Base-by-base conservation (phyloP, 306 rosid genomes). In the Gynostemma pentaphyllum region DNA sequence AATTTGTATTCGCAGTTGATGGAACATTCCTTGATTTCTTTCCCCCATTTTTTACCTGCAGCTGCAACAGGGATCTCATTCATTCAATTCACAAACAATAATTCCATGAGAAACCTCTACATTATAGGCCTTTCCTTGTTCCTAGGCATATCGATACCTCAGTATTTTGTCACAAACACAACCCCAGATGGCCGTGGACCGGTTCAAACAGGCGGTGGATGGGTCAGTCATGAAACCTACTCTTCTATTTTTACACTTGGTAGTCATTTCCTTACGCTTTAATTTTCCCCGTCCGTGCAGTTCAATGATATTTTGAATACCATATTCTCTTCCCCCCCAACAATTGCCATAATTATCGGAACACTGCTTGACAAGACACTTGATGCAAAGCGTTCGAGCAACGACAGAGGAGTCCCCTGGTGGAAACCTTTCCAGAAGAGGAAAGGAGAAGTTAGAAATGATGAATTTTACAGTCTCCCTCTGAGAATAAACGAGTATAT, bases 51-150 rank as follows among this genome's bases (percentile, higher is more conserved):
- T 56, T 30, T 42, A 53, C 59, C 65, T 63, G 72, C 87, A 94
- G 99, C 97, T 76, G 89, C 95, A 59, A 64, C 74, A 70, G 99
- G 99, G 67, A 84, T 92, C 77, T 77, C 96, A 32, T 84, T 86
- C 63, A 50, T 73, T 0, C 85, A 83, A 71, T 83, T 80, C 59
- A 64, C 79, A 15, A 92, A 92, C 74, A 76, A 4, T 61, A 92
- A 92, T 74, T 84, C 88, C 60, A 79, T 94, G 78, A 84, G 99
- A 77, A 94, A 94, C 67, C 73, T 86, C 18, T 94, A 94, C 52
- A 67, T 89, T 51, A 68, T 88, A 46, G 99, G 99, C 48, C 75
- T 94, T 71, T 32, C 95, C 55, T 55, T 94, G 79, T 88, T 88
- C 73, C 95, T 94, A 16, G 88, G 87, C 32, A 84, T 94, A 22